Percentiles rank a stretch among this genome's conserved stretches.
These are phyloP conservation scores for Ilyonectria sp. DNA, from an alignment of 2,329 filamentous ascomycete species.

Conservation along the genomic window DNA sequence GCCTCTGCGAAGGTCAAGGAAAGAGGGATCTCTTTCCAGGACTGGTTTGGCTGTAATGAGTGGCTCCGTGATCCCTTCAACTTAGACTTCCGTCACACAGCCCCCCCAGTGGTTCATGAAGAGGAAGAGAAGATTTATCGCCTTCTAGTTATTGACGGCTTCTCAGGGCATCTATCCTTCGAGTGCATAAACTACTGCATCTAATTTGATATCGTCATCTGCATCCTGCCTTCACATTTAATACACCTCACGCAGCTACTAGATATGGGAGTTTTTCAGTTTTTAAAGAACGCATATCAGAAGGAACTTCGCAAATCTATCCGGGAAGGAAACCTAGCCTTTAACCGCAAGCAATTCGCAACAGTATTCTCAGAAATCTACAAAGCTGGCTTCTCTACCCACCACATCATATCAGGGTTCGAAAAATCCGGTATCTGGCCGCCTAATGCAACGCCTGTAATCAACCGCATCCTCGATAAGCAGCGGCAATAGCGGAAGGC, in stretches of 20 bases:
- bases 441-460: neutral
- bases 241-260: neutral
- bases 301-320: conserved; percentile 5
- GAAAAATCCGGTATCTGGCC: conserved; percentile 10
- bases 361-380: conserved; percentile 2
- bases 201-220: neutral
- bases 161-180: neutral
- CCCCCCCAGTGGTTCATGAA: neutral
- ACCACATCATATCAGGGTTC: conserved; percentile 2
- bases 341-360: neutral
- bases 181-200: neutral
- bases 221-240: neutral
- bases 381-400: neutral
- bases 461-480: conserved; percentile 5
- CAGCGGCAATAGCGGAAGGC: conserved; percentile 6
- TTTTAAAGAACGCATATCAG: neutral
- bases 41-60: conserved; percentile 20
- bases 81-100: neutral
- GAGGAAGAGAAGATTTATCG: conserved; percentile 1
- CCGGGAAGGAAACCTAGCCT: conserved; percentile 1
- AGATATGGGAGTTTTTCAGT: neutral
- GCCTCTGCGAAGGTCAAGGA: conserved; percentile 2
- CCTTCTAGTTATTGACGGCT: conserved; percentile 4
- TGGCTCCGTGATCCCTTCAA: neutral
- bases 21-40: conserved; percentile 1